Base-by-base conservation (phyloP, 1,139 yeast genomes). In the Groenewaldozyma auringiensis region DNA sequence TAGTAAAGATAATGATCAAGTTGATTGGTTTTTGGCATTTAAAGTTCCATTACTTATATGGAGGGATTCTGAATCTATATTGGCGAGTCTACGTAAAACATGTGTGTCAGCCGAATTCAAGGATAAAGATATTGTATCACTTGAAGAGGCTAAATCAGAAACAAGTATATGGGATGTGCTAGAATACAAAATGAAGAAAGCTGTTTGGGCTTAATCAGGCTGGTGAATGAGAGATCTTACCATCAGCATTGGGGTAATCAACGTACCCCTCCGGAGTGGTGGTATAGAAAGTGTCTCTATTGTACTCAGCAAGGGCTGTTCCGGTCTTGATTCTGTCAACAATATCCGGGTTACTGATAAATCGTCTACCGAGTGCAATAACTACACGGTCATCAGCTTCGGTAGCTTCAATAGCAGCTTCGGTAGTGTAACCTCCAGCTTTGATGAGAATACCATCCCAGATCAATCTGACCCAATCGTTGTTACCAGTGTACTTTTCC, bases 361-460 rank as follows among this genome's bases (percentile, higher is more conserved):
- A 74, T 45, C 61, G 62, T 46, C 79, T 63, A 21, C 78, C 77
- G 49, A 71, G 64, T 1, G 71, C 78, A 42, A 72, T 61, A 42
- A 73, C 48, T 2, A 75, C 67, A 42, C 68, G 60, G 39, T 66
- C 65, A 46, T 71, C 62, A 22, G 53, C 50, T 18, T 62, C 55
- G 17, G 67, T 63, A 27, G 58, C 52, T 34, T 55, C 49, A 21
- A 50, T 44, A 6, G 61, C 57, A 3, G 59, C 51, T 32, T 62
- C 63, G 6, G 52, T 45, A 11, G 63, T 59, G 49, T 65, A 64
- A 35, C 64, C 64, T 43, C 75, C 75, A 34, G 73, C 68, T 49
- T 67, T 62, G 22, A 72, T 49, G 16, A 68, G 52, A 2, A 53
- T 48, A 31, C 76, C 76, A 37, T 55, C 59, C 74, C 74, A 72